Evolutionary conservation across 2,329 filamentous ascomycete genomes (phyloP).

Genomic region (Microcyclospora tardicrescens): DNA sequence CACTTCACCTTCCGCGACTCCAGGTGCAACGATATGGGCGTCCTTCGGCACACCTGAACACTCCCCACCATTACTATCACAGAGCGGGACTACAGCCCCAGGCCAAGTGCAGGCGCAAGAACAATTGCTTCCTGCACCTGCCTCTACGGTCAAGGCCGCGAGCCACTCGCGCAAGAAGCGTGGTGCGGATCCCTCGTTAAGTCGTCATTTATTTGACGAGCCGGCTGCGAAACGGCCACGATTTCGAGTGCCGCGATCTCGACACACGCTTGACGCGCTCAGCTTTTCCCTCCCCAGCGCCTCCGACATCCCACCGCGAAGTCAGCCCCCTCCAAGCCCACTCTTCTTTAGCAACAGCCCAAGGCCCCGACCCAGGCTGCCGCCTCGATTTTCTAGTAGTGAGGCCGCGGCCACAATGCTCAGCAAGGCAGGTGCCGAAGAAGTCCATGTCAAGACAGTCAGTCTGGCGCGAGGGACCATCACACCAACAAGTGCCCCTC

Average conservation of each 20-base stretch:
- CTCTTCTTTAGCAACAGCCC: constrained; percentile 41
- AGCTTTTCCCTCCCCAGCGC: constrained; percentile 9
- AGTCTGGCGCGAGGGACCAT: constrained; percentile 37
- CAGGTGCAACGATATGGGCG: no score
- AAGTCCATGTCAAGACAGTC: constrained; percentile 39
- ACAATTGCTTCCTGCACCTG: no score
- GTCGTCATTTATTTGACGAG: neutral
- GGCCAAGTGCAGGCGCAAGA: no score
- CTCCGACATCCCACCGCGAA: constrained; percentile 5
- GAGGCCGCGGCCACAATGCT: constrained; percentile 47
- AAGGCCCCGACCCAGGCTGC: constrained; percentile 31
- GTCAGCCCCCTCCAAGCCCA: constrained; percentile 20
- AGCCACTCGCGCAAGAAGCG: no score
- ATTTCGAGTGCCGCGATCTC: constrained; percentile 7
- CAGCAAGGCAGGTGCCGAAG: constrained; percentile 37
- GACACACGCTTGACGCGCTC: constrained; percentile 10
- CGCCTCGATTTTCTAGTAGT: constrained; percentile 43
- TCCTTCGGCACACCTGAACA: no score
- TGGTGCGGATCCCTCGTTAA: no score
- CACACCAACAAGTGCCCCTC: constrained; percentile 13
- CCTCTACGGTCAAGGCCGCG: no score
- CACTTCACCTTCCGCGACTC: no score
- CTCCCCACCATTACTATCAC: no score
- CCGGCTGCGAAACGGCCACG: constrained; percentile 8
- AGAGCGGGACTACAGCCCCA: no score